Percentiles rank a stretch among this genome's conserved stretches.
These are phyloP conservation scores for Phytophthora europaea DNA, from an alignment of 352 stramenopile genomes.

Conservation along the genomic window DNA sequence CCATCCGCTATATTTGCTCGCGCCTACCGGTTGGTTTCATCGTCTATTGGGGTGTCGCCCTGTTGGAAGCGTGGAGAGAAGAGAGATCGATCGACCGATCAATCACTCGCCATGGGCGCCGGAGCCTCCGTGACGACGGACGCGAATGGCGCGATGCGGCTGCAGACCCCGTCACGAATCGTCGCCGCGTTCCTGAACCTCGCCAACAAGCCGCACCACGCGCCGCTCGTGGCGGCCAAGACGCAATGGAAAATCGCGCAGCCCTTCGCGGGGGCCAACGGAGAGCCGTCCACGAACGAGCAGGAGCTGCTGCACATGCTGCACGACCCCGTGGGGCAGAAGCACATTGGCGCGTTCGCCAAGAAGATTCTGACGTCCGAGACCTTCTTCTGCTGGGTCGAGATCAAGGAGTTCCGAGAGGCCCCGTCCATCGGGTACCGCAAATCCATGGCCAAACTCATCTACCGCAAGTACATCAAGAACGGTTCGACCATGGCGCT, in stretches of 20 bases:
- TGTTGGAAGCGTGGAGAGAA: constrained; percentile 12
- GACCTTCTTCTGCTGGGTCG: constrained; percentile 89
- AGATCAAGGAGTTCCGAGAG: constrained; percentile 87
- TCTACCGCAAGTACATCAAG: constrained; percentile 90
- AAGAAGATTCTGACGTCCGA: constrained; percentile 89
- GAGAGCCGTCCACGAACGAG: constrained; percentile 67
- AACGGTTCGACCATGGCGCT: constrained; percentile 79
- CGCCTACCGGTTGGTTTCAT: constrained; percentile 28
- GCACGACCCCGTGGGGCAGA: constrained; percentile 82
- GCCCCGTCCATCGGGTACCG: constrained; percentile 73
- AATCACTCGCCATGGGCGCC: constrained; percentile 36
- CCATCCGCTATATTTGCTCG: constrained; percentile 27
- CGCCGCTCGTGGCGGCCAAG: constrained; percentile 77
- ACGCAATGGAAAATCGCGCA: constrained; percentile 83
- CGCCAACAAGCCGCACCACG: constrained; percentile 72
- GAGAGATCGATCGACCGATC: background rate
- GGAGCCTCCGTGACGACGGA: constrained; percentile 55
- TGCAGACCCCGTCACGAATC: constrained; percentile 64
- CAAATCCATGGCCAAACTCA: constrained; percentile 82
- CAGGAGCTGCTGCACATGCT: constrained; percentile 78
- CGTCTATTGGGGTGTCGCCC: constrained; percentile 3
- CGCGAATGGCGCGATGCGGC: constrained; percentile 18
- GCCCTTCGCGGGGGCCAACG: constrained; percentile 51
- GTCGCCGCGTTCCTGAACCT: constrained; percentile 60
- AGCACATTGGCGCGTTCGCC: constrained; percentile 82